These are phyloP conservation scores for Salvia splendens DNA, from an alignment of 257 asterid species.

Conservation along the genomic window DNA sequence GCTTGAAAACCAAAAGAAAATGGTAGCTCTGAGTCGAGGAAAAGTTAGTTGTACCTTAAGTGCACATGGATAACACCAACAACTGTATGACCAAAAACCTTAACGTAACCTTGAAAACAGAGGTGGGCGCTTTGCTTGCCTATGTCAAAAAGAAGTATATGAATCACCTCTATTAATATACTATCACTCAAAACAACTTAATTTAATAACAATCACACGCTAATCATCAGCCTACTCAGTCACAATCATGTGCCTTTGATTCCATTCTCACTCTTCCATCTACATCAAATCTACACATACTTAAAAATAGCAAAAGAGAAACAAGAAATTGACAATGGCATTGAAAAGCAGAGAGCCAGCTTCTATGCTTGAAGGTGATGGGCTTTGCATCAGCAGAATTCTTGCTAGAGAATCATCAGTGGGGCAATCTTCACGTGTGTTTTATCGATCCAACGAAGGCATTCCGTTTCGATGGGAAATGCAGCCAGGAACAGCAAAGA, in stretches of 20 bases:
- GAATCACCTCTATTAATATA: constrained; percentile 24
- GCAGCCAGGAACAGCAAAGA: constrained; percentile 69
- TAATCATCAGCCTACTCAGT: constrained; percentile 30
- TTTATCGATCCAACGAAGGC: constrained; percentile 55
- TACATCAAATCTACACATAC: constrained; percentile 14
- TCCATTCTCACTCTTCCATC: constrained; percentile 36
- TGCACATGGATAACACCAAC: constrained; percentile 45
- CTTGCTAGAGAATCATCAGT: constrained; percentile 51
- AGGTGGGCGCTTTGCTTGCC: constrained; percentile 57
- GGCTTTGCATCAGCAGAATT: constrained; percentile 40
- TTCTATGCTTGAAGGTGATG: constrained; percentile 54
- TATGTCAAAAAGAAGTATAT: constrained; percentile 35
- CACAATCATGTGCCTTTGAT: constrained; percentile 55
- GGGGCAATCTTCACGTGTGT: constrained; percentile 59
- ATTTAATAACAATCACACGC: constrained; percentile 22
- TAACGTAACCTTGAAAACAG: constrained; percentile 52
- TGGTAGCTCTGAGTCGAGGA: background rate
- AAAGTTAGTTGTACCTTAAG: constrained; percentile 37
- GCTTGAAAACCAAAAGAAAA: background rate
- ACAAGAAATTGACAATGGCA: constrained; percentile 29
- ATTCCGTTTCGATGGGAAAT: constrained; percentile 79
- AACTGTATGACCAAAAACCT: constrained; percentile 37
- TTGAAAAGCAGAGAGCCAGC: constrained; percentile 14
- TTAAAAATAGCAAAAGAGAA: background rate
- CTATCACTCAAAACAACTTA: background rate